Evolutionary conservation across 2,329 filamentous ascomycete genomes (phyloP), one percentile per base, ranked within the genome.

Genomic region (Gnomoniopsis smithogilvyi): DNA sequence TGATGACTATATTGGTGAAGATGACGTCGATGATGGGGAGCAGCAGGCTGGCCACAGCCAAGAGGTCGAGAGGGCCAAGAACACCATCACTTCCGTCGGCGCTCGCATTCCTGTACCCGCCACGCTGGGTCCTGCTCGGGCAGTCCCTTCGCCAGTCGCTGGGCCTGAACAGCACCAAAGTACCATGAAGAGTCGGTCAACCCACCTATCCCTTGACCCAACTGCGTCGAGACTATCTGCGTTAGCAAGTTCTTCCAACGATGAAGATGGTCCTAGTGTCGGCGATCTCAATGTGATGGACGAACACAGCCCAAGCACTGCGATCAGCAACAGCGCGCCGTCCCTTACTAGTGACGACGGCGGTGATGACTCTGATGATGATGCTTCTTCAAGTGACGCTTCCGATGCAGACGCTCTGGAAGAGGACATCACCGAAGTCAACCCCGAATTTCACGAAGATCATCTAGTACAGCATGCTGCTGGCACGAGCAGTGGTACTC

Each of bases 281-380:
- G 81, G 80, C 63, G 80, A 80, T 56, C 74, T 36, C 57, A 62
- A 59, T 50, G 19, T 59, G 58, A 78, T 85, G 68, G 83, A 86
- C 56, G 85, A 90, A 56, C 73, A 90, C 59, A 91, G 87, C 66
- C 89, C 89, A 6, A 85, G 86, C 66, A 89, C 87, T 0, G 74
- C 87, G 48, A 80, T 87, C 53, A 89, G 88, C 70, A 91, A 91
- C 72, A 90, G 90, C 64, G 89, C 90, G 10, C 90, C 90, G 22
- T 92, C 88, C 66, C 80, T 93, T 51, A 89, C 92, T 68, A 91
- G 89, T 73, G 90, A 93, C 72, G 89, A 92, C 68, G 88, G 89
- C 66, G 89, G 92, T 69, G 91, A 89, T 67, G 89, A 90, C 65
- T 90, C 87, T 1, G 85, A 89, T 58, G 84, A 85, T 60, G 81